phyloP scores from a whole-genome alignment of 202 grass and related monocot species.

The Hordeum pubiflorum region DNA sequence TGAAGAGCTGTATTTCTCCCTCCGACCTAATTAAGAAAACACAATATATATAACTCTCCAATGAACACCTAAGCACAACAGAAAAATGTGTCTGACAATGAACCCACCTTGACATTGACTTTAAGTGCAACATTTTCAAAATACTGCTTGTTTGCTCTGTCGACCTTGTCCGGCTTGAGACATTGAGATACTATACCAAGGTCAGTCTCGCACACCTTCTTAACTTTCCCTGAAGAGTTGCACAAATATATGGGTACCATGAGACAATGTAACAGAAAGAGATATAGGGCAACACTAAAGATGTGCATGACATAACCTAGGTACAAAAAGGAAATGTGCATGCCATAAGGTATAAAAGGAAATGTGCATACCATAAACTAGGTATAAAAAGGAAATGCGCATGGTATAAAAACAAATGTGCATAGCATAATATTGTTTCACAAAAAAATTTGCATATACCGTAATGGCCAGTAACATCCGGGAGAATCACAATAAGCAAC shows the following conservation, averaged over 20 bases:
- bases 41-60: background rate
- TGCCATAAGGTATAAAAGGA: background rate
- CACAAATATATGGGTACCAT: constrained; percentile 19
- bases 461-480: constrained; percentile 43
- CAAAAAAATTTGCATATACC: constrained; percentile 38
- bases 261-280: background rate
- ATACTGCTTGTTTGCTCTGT: constrained; percentile 42
- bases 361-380: background rate
- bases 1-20: constrained; percentile 75
- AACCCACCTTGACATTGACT: constrained; percentile 82
- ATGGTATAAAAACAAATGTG: background rate
- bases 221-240: constrained; percentile 60
- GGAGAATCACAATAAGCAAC: constrained; percentile 66
- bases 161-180: constrained; percentile 36
- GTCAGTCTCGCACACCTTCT: constrained; percentile 74
- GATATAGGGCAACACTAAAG: background rate
- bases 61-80: background rate
- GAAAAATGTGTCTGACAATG: background rate
- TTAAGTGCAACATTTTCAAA: constrained; percentile 80
- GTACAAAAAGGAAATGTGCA: background rate
- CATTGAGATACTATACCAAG: constrained; percentile 86
- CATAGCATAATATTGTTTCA: background rate
- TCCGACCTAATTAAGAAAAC: constrained; percentile 41
- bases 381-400: background rate
- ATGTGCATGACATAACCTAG: too few species aligned